Evolutionary conservation across 2,329 filamentous ascomycete species (phyloP).

Genomic region (Pseudopyricularia cyperi): DNA sequence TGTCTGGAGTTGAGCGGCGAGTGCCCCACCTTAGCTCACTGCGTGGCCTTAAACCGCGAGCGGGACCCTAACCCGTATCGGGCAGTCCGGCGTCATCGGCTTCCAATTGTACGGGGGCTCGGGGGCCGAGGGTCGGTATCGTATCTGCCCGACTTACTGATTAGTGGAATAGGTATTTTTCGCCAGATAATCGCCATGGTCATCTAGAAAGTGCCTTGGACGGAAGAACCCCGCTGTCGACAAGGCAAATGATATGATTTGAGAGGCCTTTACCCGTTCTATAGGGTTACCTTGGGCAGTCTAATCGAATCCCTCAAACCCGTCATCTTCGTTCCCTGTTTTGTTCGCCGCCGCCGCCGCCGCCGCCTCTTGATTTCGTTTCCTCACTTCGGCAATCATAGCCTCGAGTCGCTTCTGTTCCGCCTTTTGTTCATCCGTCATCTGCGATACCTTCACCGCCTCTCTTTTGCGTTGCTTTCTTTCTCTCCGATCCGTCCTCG

Average conservation of each 20-base stretch:
- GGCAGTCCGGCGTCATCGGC: neutral
- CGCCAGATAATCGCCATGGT: no score
- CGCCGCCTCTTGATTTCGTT: slow-evolving; percentile 31
- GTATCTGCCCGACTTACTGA: no score
- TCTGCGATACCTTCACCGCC: slow-evolving; percentile 44
- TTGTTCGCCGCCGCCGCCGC: slow-evolving; percentile 13
- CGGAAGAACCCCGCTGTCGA: no score
- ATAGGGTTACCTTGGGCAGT: neutral
- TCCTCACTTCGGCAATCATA: slow-evolving; percentile 52
- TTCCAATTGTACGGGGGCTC: no score
- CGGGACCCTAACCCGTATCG: neutral
- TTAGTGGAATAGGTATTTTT: no score
- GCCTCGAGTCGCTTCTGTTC: slow-evolving; percentile 49
- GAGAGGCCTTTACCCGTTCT: neutral
- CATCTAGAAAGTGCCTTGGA: no score
- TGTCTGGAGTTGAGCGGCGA: neutral
- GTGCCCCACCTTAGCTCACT: neutral
- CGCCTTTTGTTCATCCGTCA: slow-evolving; percentile 59
- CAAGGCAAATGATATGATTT: no score
- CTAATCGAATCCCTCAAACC: slow-evolving; percentile 45
- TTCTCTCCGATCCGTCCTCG: slow-evolving; percentile 28
- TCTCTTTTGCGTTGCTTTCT: slow-evolving; percentile 33
- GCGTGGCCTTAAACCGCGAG: neutral
- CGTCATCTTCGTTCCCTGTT: slow-evolving; percentile 34
- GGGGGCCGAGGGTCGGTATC: no score